Percentiles rank a stretch among this genome's conserved stretches.
phyloP scores from a whole-genome alignment of 2,329 filamentous ascomycete genomes.

The Arthrobotrys pseudoclavata region DNA sequence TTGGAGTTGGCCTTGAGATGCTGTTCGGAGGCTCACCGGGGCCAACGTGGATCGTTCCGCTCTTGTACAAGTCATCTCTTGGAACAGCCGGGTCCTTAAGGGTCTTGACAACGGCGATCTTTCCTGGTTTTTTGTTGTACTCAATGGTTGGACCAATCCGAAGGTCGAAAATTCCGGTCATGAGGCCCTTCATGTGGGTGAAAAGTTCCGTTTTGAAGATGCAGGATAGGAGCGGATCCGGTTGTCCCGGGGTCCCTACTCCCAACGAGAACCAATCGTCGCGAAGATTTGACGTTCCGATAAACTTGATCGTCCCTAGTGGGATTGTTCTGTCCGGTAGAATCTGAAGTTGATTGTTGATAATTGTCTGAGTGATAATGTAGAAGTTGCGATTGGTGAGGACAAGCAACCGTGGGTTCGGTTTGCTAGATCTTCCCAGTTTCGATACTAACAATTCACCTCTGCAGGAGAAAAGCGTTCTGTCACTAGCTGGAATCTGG shows the following conservation, averaged over 20 bases:
- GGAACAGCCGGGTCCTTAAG: conserved; percentile 84
- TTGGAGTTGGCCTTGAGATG: conserved; percentile 84
- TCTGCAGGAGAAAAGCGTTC: conserved; percentile 88
- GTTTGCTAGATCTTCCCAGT: conserved; percentile 95
- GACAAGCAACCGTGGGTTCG: conserved; percentile 85
- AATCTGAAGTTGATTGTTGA: conserved; percentile 85
- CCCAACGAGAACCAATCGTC: conserved; percentile 98
- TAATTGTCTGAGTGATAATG: conserved; percentile 84
- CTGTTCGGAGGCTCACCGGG: conserved; percentile 87
- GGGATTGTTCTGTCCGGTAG: conserved; percentile 84
- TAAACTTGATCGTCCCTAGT: conserved; percentile 87
- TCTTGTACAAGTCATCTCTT: conserved; percentile 90
- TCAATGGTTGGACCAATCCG: conserved; percentile 88
- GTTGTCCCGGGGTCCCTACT: conserved; percentile 87
- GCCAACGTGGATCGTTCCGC: conserved; percentile 86
- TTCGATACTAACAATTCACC: conserved; percentile 92
- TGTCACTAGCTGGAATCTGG: conserved; percentile 83
- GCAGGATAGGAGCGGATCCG: conserved; percentile 93
- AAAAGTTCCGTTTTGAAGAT: conserved; percentile 98
- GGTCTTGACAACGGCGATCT: conserved; percentile 88
- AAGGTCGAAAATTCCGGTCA: conserved; percentile 83
- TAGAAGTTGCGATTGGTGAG: conserved; percentile 90
- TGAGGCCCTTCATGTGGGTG: conserved; percentile 83
- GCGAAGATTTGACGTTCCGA: conserved; percentile 82
- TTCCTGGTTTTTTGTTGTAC: conserved; percentile 98